phyloP scores from a whole-genome alignment of 2,329 filamentous ascomycete species.

The Aspergillus udagawae region DNA sequence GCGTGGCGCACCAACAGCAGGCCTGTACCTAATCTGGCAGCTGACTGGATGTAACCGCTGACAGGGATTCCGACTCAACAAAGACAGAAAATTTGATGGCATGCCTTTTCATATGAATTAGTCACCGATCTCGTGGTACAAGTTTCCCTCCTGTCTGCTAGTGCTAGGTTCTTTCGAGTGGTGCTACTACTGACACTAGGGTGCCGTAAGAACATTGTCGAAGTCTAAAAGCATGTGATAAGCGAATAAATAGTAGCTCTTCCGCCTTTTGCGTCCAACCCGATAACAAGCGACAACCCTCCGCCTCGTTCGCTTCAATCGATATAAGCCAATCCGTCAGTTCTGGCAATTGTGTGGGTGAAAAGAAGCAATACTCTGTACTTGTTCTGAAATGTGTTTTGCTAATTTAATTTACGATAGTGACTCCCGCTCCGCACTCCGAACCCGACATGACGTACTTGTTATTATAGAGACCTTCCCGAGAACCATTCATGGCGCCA shows the following conservation, averaged over 20 bases:
- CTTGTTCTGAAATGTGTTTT: neutral
- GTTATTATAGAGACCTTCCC: slow-evolving; percentile 17
- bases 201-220: neutral
- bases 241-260: slow-evolving; percentile 14
- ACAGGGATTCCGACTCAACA: neutral
- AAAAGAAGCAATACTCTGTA: neutral
- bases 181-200: neutral
- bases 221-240: slow-evolving; percentile 16
- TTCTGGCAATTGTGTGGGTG: neutral
- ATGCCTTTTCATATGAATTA: neutral
- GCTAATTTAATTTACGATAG: slow-evolving; percentile 2
- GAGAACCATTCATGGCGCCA: slow-evolving; percentile 26
- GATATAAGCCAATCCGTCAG: neutral
- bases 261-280: slow-evolving; percentile 6
- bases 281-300: slow-evolving; percentile 8
- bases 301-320: neutral
- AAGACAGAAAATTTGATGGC: neutral
- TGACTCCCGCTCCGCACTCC: slow-evolving; percentile 4
- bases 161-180: neutral
- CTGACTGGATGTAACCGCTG: neutral
- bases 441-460: slow-evolving; percentile 26
- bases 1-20: neutral
- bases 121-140: neutral
- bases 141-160: neutral
- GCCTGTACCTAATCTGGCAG: neutral